Evolutionary conservation across 371 early-diverging fungal genomes (phyloP), one percentile per base, ranked within the genome.

Genomic region (Mucor indicus): DNA sequence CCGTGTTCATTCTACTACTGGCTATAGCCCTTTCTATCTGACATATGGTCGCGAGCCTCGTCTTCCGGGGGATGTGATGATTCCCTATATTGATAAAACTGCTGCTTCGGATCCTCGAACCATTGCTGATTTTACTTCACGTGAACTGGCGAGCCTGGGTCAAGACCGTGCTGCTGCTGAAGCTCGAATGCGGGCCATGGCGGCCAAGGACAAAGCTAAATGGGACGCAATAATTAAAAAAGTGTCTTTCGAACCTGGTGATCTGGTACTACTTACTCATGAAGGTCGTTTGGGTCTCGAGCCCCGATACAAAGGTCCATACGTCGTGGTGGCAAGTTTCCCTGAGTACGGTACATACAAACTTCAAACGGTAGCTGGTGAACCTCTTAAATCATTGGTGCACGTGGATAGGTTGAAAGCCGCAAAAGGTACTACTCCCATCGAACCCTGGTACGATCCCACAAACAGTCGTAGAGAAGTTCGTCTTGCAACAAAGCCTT

Each of bases 61-160:
- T 4, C 3, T 59, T 5, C 60, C 59, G 0, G 54, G 50, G 15
- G 60, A 59, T 37, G 5, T 23, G 0, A 7, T 47, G 4, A 23
- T 25, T 0, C 56, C 56, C n/a, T 56, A 40, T 20, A 75, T 46
- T 51, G 49, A 66, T 42, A 39, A 60, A 33, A 13, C 4, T n/a
- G 19, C 13, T 35, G 45, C 40, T 9, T 24, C 31, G 33, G 24
- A 39, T 30, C 33, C 37, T 39, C 27, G 53, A 8, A 32, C 45
- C 3, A 15, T 44, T 23, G 45, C 44, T 15, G 53, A 44, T 3
- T 11, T 10, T 29, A 52, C 36, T 13, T 17, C 44, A 16, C 10
- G 44, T 2, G 44, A 52, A 19, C 22, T 44, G 17, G 23, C 11
- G 5, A 15, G n/a, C 2, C 31, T 52, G 0, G 45, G 40, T 20